Evolutionary conservation across 2,329 filamentous ascomycete species (phyloP).

Genomic region (Fusarium brevicatenulatum): DNA sequence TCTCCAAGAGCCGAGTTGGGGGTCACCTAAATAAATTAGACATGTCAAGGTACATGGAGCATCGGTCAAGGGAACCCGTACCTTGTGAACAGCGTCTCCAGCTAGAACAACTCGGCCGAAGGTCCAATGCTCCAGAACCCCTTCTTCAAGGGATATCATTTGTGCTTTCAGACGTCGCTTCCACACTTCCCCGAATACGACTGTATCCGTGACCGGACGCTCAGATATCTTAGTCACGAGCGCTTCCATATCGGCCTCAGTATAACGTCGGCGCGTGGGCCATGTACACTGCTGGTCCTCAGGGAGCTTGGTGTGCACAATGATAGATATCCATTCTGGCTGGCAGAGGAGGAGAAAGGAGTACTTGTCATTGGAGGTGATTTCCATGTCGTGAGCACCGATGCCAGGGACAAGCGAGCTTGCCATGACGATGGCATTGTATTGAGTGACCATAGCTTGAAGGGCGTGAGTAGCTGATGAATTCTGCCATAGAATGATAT

Average conservation of each 20-base stretch:
- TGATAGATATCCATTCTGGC: not conserved
- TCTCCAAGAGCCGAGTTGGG: not conserved
- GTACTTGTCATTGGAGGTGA: not conserved
- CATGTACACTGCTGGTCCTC: not conserved
- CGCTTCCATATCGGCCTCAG: not conserved
- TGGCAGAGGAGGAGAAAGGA: not conserved
- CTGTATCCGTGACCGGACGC: not conserved
- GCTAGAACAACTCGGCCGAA: not conserved
- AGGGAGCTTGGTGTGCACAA: not conserved
- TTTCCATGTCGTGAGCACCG: not conserved
- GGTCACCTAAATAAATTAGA: not conserved
- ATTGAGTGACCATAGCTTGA: not conserved
- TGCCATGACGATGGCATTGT: not conserved
- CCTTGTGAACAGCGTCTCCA: not conserved
- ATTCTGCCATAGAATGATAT: rapidly evolving
- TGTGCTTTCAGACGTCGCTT: not conserved
- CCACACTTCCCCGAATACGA: not conserved
- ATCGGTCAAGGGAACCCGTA: rapidly evolving
- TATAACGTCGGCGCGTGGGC: not conserved
- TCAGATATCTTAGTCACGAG: not conserved
- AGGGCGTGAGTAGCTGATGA: not conserved
- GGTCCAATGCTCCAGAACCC: not conserved
- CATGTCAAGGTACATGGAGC: rapidly evolving
- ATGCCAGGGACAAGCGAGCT: not conserved
- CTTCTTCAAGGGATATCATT: not conserved